Evolutionary conservation across 2,329 filamentous ascomycete genomes (phyloP).

Genomic region (Pseudopithomyces maydicus): DNA sequence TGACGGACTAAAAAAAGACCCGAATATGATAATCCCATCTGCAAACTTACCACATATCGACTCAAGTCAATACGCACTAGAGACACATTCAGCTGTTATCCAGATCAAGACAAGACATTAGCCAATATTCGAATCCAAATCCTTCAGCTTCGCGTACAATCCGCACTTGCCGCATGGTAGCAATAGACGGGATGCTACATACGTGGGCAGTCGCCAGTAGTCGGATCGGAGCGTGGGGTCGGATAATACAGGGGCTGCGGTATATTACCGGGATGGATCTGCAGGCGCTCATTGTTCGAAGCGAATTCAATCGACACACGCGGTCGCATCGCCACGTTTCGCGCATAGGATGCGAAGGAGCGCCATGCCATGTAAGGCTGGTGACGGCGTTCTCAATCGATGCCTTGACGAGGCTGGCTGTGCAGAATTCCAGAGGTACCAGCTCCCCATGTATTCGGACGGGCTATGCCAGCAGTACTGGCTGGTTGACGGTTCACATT

Average conservation of each 20-base stretch:
- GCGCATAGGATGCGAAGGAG: neutral
- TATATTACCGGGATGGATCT: conserved; percentile 1
- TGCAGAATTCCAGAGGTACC: too few relatives aligned
- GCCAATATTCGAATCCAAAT: neutral
- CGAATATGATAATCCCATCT: too few relatives aligned
- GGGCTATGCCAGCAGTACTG: too few relatives aligned
- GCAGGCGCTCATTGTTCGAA: neutral
- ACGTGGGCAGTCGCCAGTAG: neutral
- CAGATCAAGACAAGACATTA: neutral
- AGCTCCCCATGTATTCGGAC: too few relatives aligned
- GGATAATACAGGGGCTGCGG: neutral
- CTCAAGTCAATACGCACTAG: too few relatives aligned
- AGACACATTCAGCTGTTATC: neutral
- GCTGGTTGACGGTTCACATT: neutral
- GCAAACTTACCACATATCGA: too few relatives aligned
- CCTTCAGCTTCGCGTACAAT: neutral
- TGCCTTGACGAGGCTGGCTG: too few relatives aligned
- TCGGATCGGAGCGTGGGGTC: neutral
- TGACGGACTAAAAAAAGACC: too few relatives aligned
- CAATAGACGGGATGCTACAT: neutral
- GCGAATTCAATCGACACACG: neutral
- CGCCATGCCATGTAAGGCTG: neutral
- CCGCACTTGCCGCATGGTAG: neutral
- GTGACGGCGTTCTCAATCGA: neutral
- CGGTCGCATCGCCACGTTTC: neutral